Base-by-base conservation (phyloP, 1,284 basidiomycete genomes). In the Boletus hoseneyae region DNA sequence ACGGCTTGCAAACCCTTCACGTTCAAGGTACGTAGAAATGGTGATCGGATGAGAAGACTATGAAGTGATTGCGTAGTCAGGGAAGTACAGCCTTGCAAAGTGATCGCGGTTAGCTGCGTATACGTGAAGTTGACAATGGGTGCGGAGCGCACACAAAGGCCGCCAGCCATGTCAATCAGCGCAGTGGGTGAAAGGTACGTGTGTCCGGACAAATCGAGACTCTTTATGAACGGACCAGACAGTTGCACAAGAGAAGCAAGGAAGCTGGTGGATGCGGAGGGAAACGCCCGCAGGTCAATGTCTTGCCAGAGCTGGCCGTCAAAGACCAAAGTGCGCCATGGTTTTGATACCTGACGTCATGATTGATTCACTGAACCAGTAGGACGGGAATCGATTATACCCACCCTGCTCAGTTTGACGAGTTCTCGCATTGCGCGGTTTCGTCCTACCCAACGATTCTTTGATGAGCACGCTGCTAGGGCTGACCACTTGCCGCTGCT, bases 301-400 rank as follows among this genome's bases (percentile, higher is more conserved):
- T 76, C 58, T 25, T 73, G 64, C 93, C 94, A 97, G 15, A 96
- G 76, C 64, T 93, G 88, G 8, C 93, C 93, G 64, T 97, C 94
- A 56, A 88, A 83, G 40, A 87, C 84, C 29, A 95, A 80, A 6
- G 72, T 65, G 46, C 79, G 82, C 93, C 93, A 97, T 4, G 74
- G 64, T 63, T 81, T 87, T 16, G 87, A 95, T 1, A 97, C 91
- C 90, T 95, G 64, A 52, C 50, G 38, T 53, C 41, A 47, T 15
- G 29, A 40, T 54, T 48, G 38, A 44, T 49, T 51, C 33, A 56
- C 52, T 33, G 37, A 38, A 42, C 21, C 40, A 40, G 50, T 49
- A 48, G 54, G 45, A 63, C 48, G 63, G 56, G 45, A 57, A 53
- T 51, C 32, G 19, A 62, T 53, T 52, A 29, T 46, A 71, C 82